Base-by-base conservation (phyloP, 2,329 filamentous ascomycete genomes). In the Pseudogymnoascus verrucosus region DNA sequence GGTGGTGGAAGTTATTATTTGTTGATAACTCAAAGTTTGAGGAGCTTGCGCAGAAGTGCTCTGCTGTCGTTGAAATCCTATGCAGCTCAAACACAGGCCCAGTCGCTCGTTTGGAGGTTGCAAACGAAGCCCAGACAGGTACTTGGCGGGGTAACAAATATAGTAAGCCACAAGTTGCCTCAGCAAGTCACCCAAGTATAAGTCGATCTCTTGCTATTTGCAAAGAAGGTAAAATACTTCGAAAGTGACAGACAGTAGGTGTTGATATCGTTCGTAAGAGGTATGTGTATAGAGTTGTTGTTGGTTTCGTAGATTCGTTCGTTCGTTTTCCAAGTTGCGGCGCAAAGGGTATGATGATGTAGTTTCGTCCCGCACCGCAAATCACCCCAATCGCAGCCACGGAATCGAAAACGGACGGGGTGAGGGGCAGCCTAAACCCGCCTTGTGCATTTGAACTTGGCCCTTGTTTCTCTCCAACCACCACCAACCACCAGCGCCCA, bases 291-390 rank as follows among this genome's bases (percentile, higher is more conserved):
- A 54, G n/a, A 14, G 44, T 54, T 28, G 44, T 28, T 31, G 44
- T 54, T 54, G 23, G 44, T 8, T 51, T 31, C 23, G 44, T 54
- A 54, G 23, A 47, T 44, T 44, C 44, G 14, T 28, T 54, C 44
- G 44, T 54, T 54, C 37, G 26, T 26, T 51, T 39, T 47, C 42
- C 47, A 54, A 54, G 47, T 54, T 54, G 47, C 47, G 47, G 47
- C 26, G 47, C 47, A 54, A 54, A 54, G 47, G 47, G 47, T 54
- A 54, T 54, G 47, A 54, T 54, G 47, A 54, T 54, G 47, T 54
- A 54, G 47, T 54, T 51, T 54, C 26, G 14, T 54, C 47, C 47
- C 47, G 23, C 23, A 54, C 47, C 47, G 4, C 47, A 54, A 54
- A 54, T 54, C 47, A 31, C n/a, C 47, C 47, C 47, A 54, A 54